These are phyloP conservation scores for Ploettnerulaceae sp. DNA, from an alignment of 2,329 filamentous ascomycete species.

Conservation along the genomic window DNA sequence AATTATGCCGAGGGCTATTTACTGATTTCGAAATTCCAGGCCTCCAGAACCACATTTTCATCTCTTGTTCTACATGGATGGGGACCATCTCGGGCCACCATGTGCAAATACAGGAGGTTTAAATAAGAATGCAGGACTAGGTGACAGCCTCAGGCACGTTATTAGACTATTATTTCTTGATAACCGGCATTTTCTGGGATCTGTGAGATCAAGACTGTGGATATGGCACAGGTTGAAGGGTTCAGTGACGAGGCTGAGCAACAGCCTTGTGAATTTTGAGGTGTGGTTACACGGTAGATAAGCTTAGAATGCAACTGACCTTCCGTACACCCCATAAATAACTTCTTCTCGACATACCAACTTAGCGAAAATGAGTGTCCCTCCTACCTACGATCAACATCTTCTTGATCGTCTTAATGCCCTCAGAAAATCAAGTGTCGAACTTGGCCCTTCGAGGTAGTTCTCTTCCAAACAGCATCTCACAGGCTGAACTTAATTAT, in stretches of 20 bases:
- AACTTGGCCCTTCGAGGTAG: constrained; percentile 28
- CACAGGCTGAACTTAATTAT: constrained; percentile 22
- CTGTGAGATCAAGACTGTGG: too few species aligned
- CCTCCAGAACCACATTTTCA: too few species aligned
- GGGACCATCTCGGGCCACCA: too few species aligned
- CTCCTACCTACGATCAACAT: constrained; percentile 28
- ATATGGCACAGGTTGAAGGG: too few species aligned
- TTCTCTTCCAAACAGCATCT: neutral
- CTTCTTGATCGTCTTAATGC: constrained; percentile 33
- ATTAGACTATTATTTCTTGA: too few species aligned
- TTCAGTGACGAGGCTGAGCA: constrained; percentile 25
- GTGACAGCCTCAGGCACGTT: too few species aligned
- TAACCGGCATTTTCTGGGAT: too few species aligned
- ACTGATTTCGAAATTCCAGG: too few species aligned
- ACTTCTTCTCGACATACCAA: neutral
- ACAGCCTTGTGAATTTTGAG: constrained; percentile 19
- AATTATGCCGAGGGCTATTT: too few species aligned
- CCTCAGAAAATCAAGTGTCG: constrained; percentile 31
- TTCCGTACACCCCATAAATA: neutral
- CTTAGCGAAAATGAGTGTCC: constrained; percentile 26
- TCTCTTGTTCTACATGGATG: too few species aligned
- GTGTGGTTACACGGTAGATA: constrained; percentile 1
- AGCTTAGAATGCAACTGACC: neutral
- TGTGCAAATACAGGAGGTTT: too few species aligned
- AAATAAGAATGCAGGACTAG: too few species aligned